These are phyloP conservation scores for Mycena sp. DNA, from an alignment of 1,284 basidiomycete genomes.

Conservation along the genomic window DNA sequence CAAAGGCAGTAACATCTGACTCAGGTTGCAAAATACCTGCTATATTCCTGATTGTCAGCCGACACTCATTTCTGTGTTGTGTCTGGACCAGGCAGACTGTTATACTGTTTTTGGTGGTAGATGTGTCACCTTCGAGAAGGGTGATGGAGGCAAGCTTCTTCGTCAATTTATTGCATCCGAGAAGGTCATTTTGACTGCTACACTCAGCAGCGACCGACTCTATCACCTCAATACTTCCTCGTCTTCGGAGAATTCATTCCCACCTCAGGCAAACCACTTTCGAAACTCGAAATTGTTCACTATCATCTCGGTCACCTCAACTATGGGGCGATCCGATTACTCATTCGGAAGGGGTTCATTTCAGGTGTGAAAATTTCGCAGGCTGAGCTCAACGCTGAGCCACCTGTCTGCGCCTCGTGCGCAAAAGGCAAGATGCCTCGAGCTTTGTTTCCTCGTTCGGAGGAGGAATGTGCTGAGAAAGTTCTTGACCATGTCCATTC, in stretches of 20 bases:
- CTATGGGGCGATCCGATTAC: slow-evolving; percentile 1
- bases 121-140: too few relatives aligned
- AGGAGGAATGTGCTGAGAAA: slow-evolving; percentile 9
- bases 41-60: slow-evolving; percentile 15
- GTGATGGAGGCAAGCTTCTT: too few relatives aligned
- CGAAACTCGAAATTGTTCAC: slow-evolving; percentile 7
- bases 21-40: slow-evolving; percentile 11
- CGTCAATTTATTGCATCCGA: too few relatives aligned
- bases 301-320: slow-evolving; percentile 17
- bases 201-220: too few relatives aligned
- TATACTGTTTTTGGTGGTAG: too few relatives aligned
- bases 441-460: slow-evolving; percentile 14
- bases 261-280: background rate
- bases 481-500: slow-evolving; percentile 34
- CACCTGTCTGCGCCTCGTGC: slow-evolving; percentile 11
- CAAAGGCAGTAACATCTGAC: slow-evolving; percentile 2
- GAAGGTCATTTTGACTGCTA: too few relatives aligned
- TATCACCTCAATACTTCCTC: too few relatives aligned
- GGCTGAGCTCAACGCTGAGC: slow-evolving; percentile 1
- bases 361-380: slow-evolving; percentile 4
- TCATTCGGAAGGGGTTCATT: slow-evolving; percentile 12
- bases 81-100: too few relatives aligned
- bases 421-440: slow-evolving; percentile 18
- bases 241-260: slow-evolving; percentile 2
- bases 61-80: too few relatives aligned